Evolutionary conservation across 1,284 basidiomycete genomes (phyloP), one percentile per base, ranked within the genome.

Genomic region (Apiotrichum domesticum): DNA sequence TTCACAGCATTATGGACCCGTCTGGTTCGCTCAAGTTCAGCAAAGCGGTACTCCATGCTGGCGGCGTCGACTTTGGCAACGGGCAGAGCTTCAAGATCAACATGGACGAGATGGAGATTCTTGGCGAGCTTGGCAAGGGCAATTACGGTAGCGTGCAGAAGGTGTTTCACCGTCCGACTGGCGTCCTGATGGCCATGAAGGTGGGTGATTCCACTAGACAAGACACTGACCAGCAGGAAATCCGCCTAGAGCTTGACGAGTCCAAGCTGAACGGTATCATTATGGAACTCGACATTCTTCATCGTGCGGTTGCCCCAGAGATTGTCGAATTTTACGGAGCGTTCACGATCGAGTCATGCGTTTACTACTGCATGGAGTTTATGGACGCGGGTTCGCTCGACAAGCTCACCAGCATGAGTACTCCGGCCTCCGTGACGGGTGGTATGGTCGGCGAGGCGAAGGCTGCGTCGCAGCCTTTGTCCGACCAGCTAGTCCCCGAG

Each of bases 281-380:
- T 67, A 98, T 97, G 88, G 95, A 98, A 75, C 87, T 98, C 53
- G 94, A 98, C 72, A 90, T 98, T 65, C 83, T 98, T 33, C 95
- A 98, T 77, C 88, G 93, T 35, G 95, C 94, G 3, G 83, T 87
- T 33, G 86, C 88, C 11, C 87, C 88, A 6, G 86, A 91, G 72
- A 98, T 98, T 64, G 90, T 98, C 71, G 95, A 98, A 66, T 98
- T 98, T 68, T 98, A 96, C 75, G 95, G 95, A 46, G 95, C 95
- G 3, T 98, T 98, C 80, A 98, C 97, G 75, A 93, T 97, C 75
- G 95, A 98, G 75, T 90, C 88, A 32, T 98, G 90, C 76, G 95
- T 98, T 40, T 98, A 98, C 78, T 98, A 97, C 77, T 98, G 95
- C 78, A 98, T 98, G 93, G 95, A 98, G 79, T 92, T 87, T 77